Evolutionary conservation across 345 rosid species (phyloP).

Genomic region (Brassica cretica): DNA sequence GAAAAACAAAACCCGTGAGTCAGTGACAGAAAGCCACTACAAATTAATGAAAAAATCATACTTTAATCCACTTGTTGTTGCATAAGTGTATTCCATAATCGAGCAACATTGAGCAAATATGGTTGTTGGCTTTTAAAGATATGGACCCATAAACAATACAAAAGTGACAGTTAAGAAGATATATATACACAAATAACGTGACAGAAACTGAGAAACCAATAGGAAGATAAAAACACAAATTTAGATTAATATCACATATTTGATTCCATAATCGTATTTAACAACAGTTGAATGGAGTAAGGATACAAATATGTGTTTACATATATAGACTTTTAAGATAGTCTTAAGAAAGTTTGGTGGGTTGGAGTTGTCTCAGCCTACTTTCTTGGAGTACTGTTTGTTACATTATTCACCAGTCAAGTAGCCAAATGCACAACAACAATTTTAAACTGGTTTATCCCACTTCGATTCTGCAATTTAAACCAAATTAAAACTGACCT

Average conservation of each 20-base stretch:
- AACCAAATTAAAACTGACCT: background rate
- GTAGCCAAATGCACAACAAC: background rate
- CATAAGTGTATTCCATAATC: constrained; percentile 6
- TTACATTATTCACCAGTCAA: background rate
- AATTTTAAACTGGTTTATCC: background rate
- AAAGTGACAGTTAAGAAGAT: constrained; percentile 24
- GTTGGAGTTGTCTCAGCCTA: constrained; percentile 8
- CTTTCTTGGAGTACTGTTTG: background rate
- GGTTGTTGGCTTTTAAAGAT: constrained; percentile 13
- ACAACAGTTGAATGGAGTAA: background rate
- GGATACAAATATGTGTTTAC: constrained; percentile 8
- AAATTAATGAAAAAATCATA: background rate
- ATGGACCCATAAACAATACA: constrained; percentile 29
- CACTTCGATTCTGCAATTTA: background rate
- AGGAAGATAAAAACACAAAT: background rate
- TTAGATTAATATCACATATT: background rate
- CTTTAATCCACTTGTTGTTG: background rate
- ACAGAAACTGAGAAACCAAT: constrained; percentile 14
- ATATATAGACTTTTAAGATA: background rate
- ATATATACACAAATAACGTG: constrained; percentile 19
- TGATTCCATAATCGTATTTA: background rate
- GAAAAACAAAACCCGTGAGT: background rate
- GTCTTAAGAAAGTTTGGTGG: background rate
- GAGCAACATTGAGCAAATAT: background rate
- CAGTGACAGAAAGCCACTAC: background rate